Conservation (phyloP, 352 stramenopile genomes). For the Pythium oligandrum region DNA sequence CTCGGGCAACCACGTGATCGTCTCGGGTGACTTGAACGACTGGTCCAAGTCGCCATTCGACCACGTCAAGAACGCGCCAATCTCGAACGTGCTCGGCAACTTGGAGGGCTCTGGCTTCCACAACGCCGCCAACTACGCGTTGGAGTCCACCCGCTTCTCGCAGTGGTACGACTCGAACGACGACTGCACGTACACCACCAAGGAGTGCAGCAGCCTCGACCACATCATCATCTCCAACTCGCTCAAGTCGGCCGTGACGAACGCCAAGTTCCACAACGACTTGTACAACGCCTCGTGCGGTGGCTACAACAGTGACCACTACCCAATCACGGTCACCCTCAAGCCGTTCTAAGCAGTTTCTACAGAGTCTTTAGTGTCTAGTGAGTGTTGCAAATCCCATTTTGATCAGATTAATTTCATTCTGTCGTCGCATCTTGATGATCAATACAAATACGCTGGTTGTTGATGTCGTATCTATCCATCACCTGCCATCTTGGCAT, state of each 20-base stretch:
- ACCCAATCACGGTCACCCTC: constrained; percentile 25
- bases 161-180: constrained; percentile 22
- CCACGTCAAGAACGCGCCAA: constrained; percentile 21
- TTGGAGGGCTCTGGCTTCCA: constrained; percentile 13
- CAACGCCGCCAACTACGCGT: constrained; percentile 6
- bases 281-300: constrained; percentile 16
- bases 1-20: constrained; percentile 20
- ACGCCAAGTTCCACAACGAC: constrained; percentile 20
- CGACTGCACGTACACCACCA: constrained; percentile 16
- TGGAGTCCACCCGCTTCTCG: constrained; percentile 13
- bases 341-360: neutral
- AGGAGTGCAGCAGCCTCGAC: constrained; percentile 21
- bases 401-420: too few species aligned
- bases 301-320: constrained; percentile 30
- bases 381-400: too few species aligned
- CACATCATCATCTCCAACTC: constrained; percentile 33
- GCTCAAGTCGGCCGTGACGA: constrained; percentile 15
- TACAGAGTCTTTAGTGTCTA: too few species aligned
- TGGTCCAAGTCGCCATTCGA: constrained; percentile 16
- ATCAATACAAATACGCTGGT: too few species aligned
- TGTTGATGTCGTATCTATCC: too few species aligned
- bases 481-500: too few species aligned
- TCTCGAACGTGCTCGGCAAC: constrained; percentile 21
- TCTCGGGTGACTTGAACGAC: constrained; percentile 33
- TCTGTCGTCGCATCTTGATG: too few species aligned